Conservation (phyloP, 106 monocot genomes). For the Dendrobium nobile region DNA sequence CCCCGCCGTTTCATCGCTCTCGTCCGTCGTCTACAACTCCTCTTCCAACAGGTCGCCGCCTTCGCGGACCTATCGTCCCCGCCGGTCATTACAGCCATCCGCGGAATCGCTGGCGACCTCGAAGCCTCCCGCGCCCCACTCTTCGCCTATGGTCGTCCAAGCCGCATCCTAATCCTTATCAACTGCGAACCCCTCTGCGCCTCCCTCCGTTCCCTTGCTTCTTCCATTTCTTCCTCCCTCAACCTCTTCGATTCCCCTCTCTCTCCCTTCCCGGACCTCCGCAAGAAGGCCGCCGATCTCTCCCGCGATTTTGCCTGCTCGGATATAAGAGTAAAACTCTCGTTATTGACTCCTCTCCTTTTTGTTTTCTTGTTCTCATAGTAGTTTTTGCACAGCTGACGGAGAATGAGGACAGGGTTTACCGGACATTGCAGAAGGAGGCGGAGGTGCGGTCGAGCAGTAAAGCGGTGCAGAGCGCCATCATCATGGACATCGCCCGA, state of each 20-base stretch:
- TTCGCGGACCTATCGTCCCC: conserved; percentile 1
- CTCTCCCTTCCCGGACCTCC: conserved; percentile 25
- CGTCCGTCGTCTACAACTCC: conserved; percentile 27
- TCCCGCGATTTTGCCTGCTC: conserved; percentile 20
- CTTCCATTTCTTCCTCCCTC: conserved; percentile 27
- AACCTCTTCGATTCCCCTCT: conserved; percentile 31
- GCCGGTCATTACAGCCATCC: conserved; percentile 28
- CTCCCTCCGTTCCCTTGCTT: conserved; percentile 10
- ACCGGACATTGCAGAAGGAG: conserved; percentile 37
- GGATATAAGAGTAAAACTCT: conserved; percentile 22
- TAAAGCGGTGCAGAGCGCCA: conserved; percentile 49
- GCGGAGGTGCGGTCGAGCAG: conserved; percentile 25
- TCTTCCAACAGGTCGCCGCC: conserved; percentile 18
- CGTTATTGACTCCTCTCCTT: not conserved
- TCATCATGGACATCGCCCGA: conserved; percentile 46
- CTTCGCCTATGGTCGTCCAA: conserved; percentile 7
- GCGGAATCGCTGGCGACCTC: conserved; percentile 31
- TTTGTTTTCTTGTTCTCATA: not conserved
- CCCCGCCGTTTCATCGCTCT: conserved; percentile 29
- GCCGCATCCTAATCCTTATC: conserved; percentile 36
- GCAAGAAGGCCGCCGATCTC: conserved; percentile 39
- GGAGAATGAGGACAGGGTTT: conserved; percentile 41
- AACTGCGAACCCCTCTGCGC: conserved; percentile 26
- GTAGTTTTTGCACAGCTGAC: conserved; percentile 17
- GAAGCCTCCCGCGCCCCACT: conserved; percentile 10